Evolutionary conservation across 345 rosid species (phyloP), one percentile per base, ranked within the genome.

Genomic region (Citrus inodora): DNA sequence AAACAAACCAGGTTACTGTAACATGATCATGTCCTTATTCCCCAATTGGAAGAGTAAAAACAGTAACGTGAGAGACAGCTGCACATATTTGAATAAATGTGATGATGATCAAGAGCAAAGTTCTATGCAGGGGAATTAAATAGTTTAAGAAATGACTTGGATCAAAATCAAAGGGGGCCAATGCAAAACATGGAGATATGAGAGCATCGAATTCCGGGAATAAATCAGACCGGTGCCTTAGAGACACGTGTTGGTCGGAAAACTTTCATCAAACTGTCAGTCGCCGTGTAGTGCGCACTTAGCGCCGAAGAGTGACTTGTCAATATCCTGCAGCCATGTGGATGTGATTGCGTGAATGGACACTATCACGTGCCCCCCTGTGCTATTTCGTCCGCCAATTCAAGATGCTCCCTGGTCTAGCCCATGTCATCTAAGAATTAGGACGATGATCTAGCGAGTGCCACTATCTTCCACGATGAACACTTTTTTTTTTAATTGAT

Each of bases 181-280:
- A 13, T 46, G 48, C 17, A 46, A 46, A 3, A 46, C 51, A 46
- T 46, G 5, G 24, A 70, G 16, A n/a, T 46, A 38, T 6, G 56
- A 19, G 62, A 51, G 33, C 68, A 17, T 42, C 2, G 46, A 58
- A 60, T 33, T 48, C 25, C 27, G 40, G 48, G 28, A 24, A 64
- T 5, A n/a, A 33, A n/a, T 37, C 70, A 69, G 83, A 85, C 85
- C 85, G 82, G 76, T 2, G 28, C 70, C 84, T 77, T 87, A 46
- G 88, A 84, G 85, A 87, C 92, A 89, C 88, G 87, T 85, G 88
- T 87, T 87, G 86, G 88, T 87, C 88, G 84, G 79, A 68, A 59
- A 69, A 40, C 71, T 65, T 53, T 13, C n/a, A 13, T 10, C 3
- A 25, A 74, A 61, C 40, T 62, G 40, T 74, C 56, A n/a, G 67